Evolutionary conservation across 805 yeast genomes (phyloP), one percentile per base, ranked within the genome.

Genomic region (Wickerhamia fluorescens): DNA sequence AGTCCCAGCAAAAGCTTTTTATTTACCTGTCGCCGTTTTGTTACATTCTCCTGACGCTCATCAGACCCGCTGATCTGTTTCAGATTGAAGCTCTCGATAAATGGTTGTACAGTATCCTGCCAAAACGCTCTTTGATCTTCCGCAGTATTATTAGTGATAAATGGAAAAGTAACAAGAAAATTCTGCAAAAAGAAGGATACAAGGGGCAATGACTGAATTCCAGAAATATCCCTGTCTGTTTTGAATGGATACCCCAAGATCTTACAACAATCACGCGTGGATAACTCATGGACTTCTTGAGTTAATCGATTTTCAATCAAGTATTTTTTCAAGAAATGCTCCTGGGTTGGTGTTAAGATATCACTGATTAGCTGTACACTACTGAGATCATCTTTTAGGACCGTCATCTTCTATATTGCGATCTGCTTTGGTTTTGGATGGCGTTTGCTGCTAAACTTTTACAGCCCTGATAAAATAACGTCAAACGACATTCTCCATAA

Each of bases 301-400:
- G 68, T 64, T 18, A 87, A 56, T 45, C 82, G 72, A 8, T 69
- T 61, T 37, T 73, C 69, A 16, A 89, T 58, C 11, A 89, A 64
- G 54, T 84, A 88, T 44, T 94, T 75, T 53, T 89, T 89, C 30
- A 92, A 66, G 51, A 81, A 83, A 47, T 89, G 96, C 53, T 86
- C 95, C 50, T 88, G 85, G 0, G 71, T 63, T 3, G 88, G 73
- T 10, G 29, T 20, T 9, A 30, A 22, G n/a, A n/a, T n/a, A n/a
- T n/a, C n/a, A n/a, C n/a, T n/a, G n/a, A n/a, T n/a, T n/a, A n/a
- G n/a, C n/a, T n/a, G n/a, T n/a, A n/a, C n/a, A n/a, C n/a, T n/a
- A n/a, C n/a, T n/a, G n/a, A n/a, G n/a, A n/a, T n/a, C n/a, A n/a
- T n/a, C n/a, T n/a, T n/a, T n/a, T n/a, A n/a, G n/a, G n/a, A n/a